phyloP scores from a whole-genome alignment of 2,329 filamentous ascomycete genomes.

The Xylariaceae sp. region DNA sequence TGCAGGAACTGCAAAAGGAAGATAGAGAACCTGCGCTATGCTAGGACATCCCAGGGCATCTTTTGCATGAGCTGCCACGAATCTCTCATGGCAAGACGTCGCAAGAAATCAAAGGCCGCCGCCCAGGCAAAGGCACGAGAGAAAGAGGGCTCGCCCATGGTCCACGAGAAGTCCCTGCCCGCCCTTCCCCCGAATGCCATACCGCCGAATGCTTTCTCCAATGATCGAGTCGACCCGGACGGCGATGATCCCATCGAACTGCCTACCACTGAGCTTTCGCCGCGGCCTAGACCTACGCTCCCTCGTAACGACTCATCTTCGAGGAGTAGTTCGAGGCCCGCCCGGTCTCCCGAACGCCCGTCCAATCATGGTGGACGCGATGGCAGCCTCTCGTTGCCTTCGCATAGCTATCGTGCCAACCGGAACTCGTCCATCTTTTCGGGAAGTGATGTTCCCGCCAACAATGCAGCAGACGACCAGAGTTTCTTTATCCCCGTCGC shows the following conservation, averaged over 20 bases:
- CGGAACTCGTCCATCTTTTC: conserved; percentile 68
- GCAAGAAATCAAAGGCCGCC: conserved; percentile 78
- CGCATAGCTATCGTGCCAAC: conserved; percentile 75
- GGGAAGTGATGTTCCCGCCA: conserved; percentile 41
- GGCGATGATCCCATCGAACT: conserved; percentile 45
- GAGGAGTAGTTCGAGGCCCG: conserved; percentile 50
- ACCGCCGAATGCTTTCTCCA: conserved; percentile 60
- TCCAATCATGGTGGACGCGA: conserved; percentile 41
- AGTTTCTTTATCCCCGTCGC: conserved; percentile 76
- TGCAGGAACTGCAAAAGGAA: conserved; percentile 98
- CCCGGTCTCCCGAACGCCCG: conserved; percentile 54
- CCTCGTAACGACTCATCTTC: conserved; percentile 54
- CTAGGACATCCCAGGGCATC: conserved; percentile 94
- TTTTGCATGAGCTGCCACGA: conserved; percentile 99
- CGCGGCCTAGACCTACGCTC: conserved; percentile 54
- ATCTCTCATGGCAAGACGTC: conserved; percentile 85
- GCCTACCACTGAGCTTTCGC: conserved; percentile 65
- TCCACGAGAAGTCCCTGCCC: conserved; percentile 88
- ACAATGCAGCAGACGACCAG: conserved; percentile 52
- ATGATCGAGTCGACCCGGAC: conserved; percentile 57
- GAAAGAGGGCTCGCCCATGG: conserved; percentile 63
- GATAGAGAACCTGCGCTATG: conserved; percentile 97
- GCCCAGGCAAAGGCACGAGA: conserved; percentile 60
- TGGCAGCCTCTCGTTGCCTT: conserved; percentile 68
- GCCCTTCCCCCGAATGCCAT: conserved; percentile 79